phyloP scores from a whole-genome alignment of 345 rosid species.

The Lumnitzera racemosa region DNA sequence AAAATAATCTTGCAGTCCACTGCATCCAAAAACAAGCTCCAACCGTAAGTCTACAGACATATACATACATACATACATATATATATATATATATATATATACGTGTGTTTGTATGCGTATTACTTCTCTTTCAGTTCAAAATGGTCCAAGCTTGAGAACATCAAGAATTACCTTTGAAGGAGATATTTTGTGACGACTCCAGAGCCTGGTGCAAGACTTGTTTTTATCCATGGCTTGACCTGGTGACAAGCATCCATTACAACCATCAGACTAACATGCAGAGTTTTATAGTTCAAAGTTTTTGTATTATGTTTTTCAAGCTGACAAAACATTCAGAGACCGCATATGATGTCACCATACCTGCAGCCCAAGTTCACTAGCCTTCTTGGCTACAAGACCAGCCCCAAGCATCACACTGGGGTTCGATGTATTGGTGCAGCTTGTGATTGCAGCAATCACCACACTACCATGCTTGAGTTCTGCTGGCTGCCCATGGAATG shows the following conservation, averaged over 20 bases:
- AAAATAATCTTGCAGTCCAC: conserved; percentile 64
- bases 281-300: neutral
- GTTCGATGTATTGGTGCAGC: conserved; percentile 78
- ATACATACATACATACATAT: too few relatives aligned
- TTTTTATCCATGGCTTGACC: conserved; percentile 89
- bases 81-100: too few relatives aligned
- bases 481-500: conserved; percentile 53
- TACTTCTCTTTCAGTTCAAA: neutral
- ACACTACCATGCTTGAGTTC: conserved; percentile 70
- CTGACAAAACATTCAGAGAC: neutral
- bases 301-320: neutral
- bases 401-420: conserved; percentile 87
- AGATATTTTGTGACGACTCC: conserved; percentile 69
- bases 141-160: neutral
- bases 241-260: conserved; percentile 15
- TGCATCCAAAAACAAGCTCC: conserved; percentile 16
- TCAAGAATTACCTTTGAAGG: conserved; percentile 39
- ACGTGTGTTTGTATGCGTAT: too few relatives aligned
- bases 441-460: conserved; percentile 76
- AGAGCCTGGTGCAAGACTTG: conserved; percentile 84
- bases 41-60: neutral
- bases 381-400: conserved; percentile 73
- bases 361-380: conserved; percentile 60
- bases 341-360: conserved; percentile 23
- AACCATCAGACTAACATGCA: neutral